phyloP scores from a whole-genome alignment of 192 early-diverging fungal genomes.

The Backusella liffmaniae region DNA sequence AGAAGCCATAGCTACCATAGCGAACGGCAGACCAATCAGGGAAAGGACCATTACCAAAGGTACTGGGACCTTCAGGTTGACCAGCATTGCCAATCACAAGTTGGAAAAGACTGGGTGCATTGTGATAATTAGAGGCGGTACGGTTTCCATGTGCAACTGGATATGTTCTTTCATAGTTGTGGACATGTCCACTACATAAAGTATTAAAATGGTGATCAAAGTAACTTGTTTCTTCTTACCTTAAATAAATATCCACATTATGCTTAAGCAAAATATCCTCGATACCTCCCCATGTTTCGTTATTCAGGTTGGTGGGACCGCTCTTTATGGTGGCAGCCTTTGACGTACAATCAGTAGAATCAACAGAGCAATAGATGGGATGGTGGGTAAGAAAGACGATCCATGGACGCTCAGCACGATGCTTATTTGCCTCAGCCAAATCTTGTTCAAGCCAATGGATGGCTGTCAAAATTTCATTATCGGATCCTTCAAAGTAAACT shows the following conservation, averaged over 20 bases:
- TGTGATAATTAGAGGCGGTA: slow-evolving; percentile 19
- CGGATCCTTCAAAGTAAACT: slow-evolving; percentile 23
- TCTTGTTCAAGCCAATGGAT: slow-evolving; percentile 34
- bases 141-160: slow-evolving; percentile 20
- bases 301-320: background rate
- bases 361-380: slow-evolving; percentile 26
- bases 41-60: slow-evolving; percentile 14
- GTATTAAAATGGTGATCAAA: background rate
- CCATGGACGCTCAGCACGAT: slow-evolving; percentile 34
- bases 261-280: slow-evolving; percentile 22
- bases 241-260: slow-evolving; percentile 26
- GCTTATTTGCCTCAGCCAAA: slow-evolving; percentile 19
- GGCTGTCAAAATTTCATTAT: slow-evolving; percentile 14
- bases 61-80: slow-evolving; percentile 9
- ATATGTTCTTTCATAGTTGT: slow-evolving; percentile 37
- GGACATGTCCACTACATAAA: slow-evolving; percentile 29
- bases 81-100: slow-evolving; percentile 30
- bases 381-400: slow-evolving; percentile 28
- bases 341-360: slow-evolving; percentile 9
- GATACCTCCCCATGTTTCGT: background rate
- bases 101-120: slow-evolving; percentile 32
- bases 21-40: slow-evolving; percentile 28
- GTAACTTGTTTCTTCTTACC: background rate
- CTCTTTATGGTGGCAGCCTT: slow-evolving; percentile 19
- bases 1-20: slow-evolving; percentile 28